Base-by-base conservation (phyloP, 768 basidiomycete genomes). In the Floccularia luteovirens region DNA sequence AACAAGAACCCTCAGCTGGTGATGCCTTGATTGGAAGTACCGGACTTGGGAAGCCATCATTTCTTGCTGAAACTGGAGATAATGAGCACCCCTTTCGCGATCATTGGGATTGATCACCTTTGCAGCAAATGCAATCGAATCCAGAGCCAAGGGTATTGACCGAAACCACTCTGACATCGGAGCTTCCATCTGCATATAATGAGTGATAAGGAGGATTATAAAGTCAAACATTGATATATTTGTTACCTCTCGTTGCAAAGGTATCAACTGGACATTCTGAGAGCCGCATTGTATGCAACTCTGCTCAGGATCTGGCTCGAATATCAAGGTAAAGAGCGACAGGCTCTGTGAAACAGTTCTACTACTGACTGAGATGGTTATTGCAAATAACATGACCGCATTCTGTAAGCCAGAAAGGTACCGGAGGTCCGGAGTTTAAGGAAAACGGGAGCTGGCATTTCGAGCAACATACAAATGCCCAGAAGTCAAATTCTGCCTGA, bases 341-440 rank as follows among this genome's bases (percentile, higher is more conserved):
- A 31, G 20, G 23, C 8, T 24, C 17, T 12, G n/a, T 39, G 39
- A 25, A 36, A 39, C 17, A 19, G 11, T 11, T 17, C 32, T 25
- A 30, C 20, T 35, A 61, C 63, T 43, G 53, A 90, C 89, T 85
- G 55, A 91, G 77, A 60, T 91, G 89, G 27, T 74, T 70, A 53
- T 91, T 90, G 69, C 89, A 91, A 20, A 90, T 49, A 42, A 90
- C 73, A 66, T 91, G 89, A 0, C 86, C 86, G 49, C 89, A 91
- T 56, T 90, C 86, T 1, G 89, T 89, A 44, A 90, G 66, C 89
- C 89, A 91, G 56, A 90, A 91, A 0, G 89, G 89, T 20, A 85
- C 61, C 2, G 72, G 65, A 7, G 79, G 70, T 1, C 70, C 73
- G 30, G 66, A 62, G 25, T 71, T 67, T 2, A 74, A 62, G 5